Conservation (phyloP, 768 basidiomycete species). For the Dacryopinax primogenitus region DNA sequence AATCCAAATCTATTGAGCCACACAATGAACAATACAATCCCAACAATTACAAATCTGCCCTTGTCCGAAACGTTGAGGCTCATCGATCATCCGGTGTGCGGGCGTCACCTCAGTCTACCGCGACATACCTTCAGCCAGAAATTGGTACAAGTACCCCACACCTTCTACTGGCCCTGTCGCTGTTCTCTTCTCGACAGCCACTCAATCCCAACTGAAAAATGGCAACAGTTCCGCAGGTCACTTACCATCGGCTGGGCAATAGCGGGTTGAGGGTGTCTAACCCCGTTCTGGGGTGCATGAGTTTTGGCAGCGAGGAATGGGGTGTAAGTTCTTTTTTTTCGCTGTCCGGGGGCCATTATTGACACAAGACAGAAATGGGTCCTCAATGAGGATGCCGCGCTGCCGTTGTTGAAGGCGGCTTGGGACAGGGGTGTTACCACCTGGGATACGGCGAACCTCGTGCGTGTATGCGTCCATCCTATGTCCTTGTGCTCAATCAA, state of each 20-base stretch:
- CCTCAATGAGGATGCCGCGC: conserved; percentile 19
- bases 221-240: conserved; percentile 6
- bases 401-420: conserved; percentile 30
- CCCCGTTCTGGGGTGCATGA: conserved; percentile 24
- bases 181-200: too few relatives aligned
- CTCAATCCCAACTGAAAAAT: too few relatives aligned
- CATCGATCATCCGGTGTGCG: neutral
- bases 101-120: neutral
- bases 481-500: neutral
- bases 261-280: conserved; percentile 26
- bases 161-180: neutral
- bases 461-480: neutral
- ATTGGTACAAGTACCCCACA: conserved; percentile 6
- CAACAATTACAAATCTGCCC: too few relatives aligned
- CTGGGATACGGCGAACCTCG: conserved; percentile 30
- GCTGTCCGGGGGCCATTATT: neutral
- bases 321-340: neutral
- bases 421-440: conserved; percentile 32
- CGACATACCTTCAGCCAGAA: conserved; percentile 2
- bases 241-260: conserved; percentile 19
- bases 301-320: neutral
- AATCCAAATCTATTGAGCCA: too few relatives aligned
- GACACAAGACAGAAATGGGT: conserved; percentile 17
- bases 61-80: neutral
- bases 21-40: too few relatives aligned